Base-by-base conservation (phyloP, 441 rosid genomes). In the Adansonia gregorii region DNA sequence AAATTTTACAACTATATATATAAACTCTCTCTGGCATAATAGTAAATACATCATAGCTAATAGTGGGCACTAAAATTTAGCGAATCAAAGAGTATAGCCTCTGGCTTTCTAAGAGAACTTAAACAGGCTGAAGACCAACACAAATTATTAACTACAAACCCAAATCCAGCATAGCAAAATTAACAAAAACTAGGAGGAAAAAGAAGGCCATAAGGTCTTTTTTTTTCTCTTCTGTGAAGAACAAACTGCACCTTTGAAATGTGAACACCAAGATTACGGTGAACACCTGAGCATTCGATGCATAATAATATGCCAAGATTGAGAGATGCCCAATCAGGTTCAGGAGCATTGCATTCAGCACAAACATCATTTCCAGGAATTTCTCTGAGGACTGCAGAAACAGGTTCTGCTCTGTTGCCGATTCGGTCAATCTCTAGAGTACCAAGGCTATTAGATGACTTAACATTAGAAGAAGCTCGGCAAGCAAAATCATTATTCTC, bases 311-410 rank as follows among this genome's bases (percentile, higher is more conserved):
- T 82, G 75, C 97, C 98, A 79, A 95, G 98, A 86, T 95, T 95
- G 51, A 95, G 90, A 5, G 99, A 95, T 39, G 97, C 99, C 99
- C 99, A 95, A 78, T 92, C 97, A 27, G 99, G 98, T 43, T 87
- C 91, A 75, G 89, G 88, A 80, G 93, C 83, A 81, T 88, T 80
- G 86, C 99, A 95, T 80, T 95, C 98, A 72, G 94, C 99, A 87
- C 99, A 95, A 72, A 84, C 77, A 83, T 93, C 87, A 86, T 95
- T 95, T 81, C 99, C 99, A 24, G 92, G 88, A 86, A 95, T 88
- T 78, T 85, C 81, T 86, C 93, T 88, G 15, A 94, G 93, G 80
- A 82, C 74, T 14, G 76, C 68, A 63, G 89, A 85, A 81, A 89
- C 97, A 81, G 79, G 82, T 75, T 88, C 87, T n/a, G 81, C 82